Percentiles rank a stretch among this genome's conserved stretches.
These are phyloP conservation scores for Phalaenopsis aphrodite DNA, from an alignment of 106 monocot genomes.

Conservation along the genomic window DNA sequence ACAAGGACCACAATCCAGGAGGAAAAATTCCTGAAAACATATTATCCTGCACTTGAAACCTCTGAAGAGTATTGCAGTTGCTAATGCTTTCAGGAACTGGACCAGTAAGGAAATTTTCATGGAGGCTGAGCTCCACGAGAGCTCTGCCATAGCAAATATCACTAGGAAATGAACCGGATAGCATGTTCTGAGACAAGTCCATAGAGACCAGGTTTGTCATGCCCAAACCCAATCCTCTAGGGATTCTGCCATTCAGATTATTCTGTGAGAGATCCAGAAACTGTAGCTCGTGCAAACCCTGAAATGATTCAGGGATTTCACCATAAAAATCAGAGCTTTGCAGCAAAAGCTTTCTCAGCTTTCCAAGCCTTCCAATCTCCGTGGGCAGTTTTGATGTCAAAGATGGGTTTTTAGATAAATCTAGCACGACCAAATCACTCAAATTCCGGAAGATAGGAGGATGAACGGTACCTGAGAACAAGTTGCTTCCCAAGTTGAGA, in stretches of 20 bases:
- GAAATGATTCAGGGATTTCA: slow-evolving; percentile 34
- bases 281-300: slow-evolving; percentile 30
- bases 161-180: slow-evolving; percentile 50
- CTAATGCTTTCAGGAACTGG: slow-evolving; percentile 19
- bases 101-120: slow-evolving; percentile 41
- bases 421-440: slow-evolving; percentile 29
- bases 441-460: slow-evolving; percentile 35
- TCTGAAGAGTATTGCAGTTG: slow-evolving; percentile 41
- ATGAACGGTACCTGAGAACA: slow-evolving; percentile 38
- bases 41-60: slow-evolving; percentile 58
- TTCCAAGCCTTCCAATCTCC: slow-evolving; percentile 38
- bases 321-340: slow-evolving; percentile 50
- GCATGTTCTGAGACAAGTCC: slow-evolving; percentile 57
- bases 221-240: slow-evolving; percentile 41
- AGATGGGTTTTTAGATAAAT: slow-evolving; percentile 45
- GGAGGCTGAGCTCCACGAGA: slow-evolving; percentile 36
- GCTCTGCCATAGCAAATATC: slow-evolving; percentile 38
- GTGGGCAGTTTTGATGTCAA: slow-evolving; percentile 34
- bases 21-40: slow-evolving; percentile 44
- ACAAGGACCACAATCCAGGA: slow-evolving; percentile 53
- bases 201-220: slow-evolving; percentile 33
- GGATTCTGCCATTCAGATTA: slow-evolving; percentile 47
- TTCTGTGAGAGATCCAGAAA: slow-evolving; percentile 51
- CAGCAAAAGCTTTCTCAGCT: slow-evolving; percentile 28
- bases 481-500: slow-evolving; percentile 55